Percentiles rank a stretch among this genome's conserved stretches.
phyloP scores from a whole-genome alignment of 2,329 filamentous ascomycete species.

The Colletotrichum chlorophyti region DNA sequence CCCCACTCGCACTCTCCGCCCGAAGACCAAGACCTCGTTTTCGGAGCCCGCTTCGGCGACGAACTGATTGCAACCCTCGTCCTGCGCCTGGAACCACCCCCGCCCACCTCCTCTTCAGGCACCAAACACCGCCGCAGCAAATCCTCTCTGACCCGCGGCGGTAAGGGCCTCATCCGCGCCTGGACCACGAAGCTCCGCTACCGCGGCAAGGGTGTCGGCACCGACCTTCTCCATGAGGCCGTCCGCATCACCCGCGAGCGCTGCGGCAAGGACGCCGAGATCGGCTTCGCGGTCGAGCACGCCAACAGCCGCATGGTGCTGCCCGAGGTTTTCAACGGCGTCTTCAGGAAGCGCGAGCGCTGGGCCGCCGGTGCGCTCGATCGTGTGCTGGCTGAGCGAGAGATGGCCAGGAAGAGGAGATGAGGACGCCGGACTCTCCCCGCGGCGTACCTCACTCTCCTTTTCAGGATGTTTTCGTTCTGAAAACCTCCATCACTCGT shows the following conservation, averaged over 20 bases:
- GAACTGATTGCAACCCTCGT: conserved; percentile 76
- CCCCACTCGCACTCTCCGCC: conserved; percentile 36
- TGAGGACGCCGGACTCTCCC: conserved; percentile 34
- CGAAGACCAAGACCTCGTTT: conserved; percentile 58
- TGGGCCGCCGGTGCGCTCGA: conserved; percentile 62
- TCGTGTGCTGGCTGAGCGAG: conserved; percentile 56
- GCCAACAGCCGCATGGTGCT: conserved; percentile 74
- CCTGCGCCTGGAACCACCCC: conserved; percentile 64
- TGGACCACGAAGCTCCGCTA: conserved; percentile 81
- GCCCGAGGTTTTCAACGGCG: conserved; percentile 66
- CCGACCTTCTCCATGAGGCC: conserved; percentile 75
- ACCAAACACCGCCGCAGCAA: conserved; percentile 44
- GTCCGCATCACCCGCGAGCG: conserved; percentile 71
- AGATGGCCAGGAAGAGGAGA: conserved; percentile 54
- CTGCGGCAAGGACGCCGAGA: conserved; percentile 70
- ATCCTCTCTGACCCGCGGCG: conserved; percentile 55
- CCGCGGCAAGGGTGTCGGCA: conserved; percentile 75
- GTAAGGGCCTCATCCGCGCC: conserved; percentile 75
- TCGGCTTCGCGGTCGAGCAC: conserved; percentile 79
- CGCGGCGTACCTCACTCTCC: not conserved
- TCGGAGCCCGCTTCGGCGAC: conserved; percentile 72
- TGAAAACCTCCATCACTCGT: too few species aligned
- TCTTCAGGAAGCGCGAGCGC: conserved; percentile 65
- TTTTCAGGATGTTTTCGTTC: not conserved
- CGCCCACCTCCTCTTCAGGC: conserved; percentile 28